A percentile compares a stretch with the other conserved stretches of the same genome.
Conservation (phyloP, 208 protist genomes). For the Crithidia expoeki region DNA sequence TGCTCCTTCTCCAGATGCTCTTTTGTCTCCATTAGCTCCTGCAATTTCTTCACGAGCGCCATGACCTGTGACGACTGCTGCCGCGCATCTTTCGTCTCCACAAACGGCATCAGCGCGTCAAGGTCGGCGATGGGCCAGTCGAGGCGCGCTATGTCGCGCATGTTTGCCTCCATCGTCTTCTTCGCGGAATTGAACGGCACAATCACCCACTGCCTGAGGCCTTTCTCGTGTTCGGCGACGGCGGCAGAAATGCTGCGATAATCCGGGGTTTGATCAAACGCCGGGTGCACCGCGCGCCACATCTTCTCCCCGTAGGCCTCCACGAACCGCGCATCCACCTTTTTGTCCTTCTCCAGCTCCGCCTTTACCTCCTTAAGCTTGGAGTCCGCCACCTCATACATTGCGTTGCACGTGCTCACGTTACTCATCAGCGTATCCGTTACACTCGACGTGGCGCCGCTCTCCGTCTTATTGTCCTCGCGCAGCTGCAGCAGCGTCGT, state of each 20-base stretch:
- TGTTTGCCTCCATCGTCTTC: constrained; percentile 48
- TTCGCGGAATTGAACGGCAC: constrained; percentile 54
- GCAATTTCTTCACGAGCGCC: constrained; percentile 52
- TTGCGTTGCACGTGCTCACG: constrained; percentile 60
- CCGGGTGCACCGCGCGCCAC: constrained; percentile 63
- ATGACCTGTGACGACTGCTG: constrained; percentile 65
- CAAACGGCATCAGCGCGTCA: constrained; percentile 85
- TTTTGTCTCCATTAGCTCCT: constrained; percentile 55
- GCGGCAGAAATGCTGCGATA: constrained; percentile 58
- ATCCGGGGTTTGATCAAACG: constrained; percentile 49
- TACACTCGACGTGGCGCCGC: constrained; percentile 42
- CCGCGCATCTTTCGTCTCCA: constrained; percentile 63
- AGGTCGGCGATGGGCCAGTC: constrained; percentile 77
- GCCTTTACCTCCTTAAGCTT: constrained; percentile 65
- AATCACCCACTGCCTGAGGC: constrained; percentile 50
- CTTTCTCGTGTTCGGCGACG: constrained; percentile 58
- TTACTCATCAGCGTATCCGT: constrained; percentile 45
- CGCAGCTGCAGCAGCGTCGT: constrained; percentile 63
- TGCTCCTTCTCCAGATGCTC: constrained; percentile 45
- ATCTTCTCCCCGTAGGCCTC: constrained; percentile 79
- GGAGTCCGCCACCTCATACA: constrained; percentile 46
- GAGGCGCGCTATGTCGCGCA: constrained; percentile 67
- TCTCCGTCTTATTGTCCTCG: constrained; percentile 36
- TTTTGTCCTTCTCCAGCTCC: constrained; percentile 62
- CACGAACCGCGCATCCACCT: constrained; percentile 49